These are phyloP conservation scores for Apiotrichum gamsii DNA, from an alignment of 1,284 basidiomycete species.

Conservation along the genomic window DNA sequence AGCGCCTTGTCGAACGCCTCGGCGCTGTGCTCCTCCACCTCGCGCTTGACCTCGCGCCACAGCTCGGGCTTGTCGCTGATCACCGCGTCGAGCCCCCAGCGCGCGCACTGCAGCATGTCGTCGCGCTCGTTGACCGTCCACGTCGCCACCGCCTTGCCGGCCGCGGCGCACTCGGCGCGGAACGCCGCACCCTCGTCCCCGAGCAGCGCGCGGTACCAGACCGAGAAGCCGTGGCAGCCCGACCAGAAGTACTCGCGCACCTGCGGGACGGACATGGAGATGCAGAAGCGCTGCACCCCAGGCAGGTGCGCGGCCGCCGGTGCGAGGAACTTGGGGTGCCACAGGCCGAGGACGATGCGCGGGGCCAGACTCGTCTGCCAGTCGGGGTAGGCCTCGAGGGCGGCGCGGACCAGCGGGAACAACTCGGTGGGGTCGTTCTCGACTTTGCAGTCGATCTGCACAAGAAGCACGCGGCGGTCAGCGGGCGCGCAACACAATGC, in stretches of 20 bases:
- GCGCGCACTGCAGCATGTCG: conserved; percentile 91
- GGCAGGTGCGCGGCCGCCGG: conserved; percentile 71
- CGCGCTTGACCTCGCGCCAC: conserved; percentile 34
- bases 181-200: conserved; percentile 65
- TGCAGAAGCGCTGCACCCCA: conserved; percentile 77
- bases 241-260: conserved; percentile 88
- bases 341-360: conserved; percentile 71
- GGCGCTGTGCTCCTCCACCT: conserved; percentile 27
- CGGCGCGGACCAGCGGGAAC: conserved; percentile 74
- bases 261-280: conserved; percentile 59
- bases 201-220: conserved; percentile 71
- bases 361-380: conserved; percentile 81
- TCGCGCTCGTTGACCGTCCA: conserved; percentile 78
- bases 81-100: conserved; percentile 86
- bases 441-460: conserved; percentile 58
- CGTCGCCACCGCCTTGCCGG: conserved; percentile 71
- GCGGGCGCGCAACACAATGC: conserved; percentile 59
- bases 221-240: conserved; percentile 79
- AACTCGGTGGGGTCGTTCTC: conserved; percentile 83
- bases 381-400: conserved; percentile 62
- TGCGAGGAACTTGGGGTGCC: conserved; percentile 69
- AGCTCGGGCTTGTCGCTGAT: conserved; percentile 64
- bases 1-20: conserved; percentile 8
- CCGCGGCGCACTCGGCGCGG: conserved; percentile 65
- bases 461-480: too few species aligned